A percentile compares a stretch with the other conserved stretches of the same genome.
Conservation (phyloP, 352 stramenopile species). For the Globisporangium iwayamae region DNA sequence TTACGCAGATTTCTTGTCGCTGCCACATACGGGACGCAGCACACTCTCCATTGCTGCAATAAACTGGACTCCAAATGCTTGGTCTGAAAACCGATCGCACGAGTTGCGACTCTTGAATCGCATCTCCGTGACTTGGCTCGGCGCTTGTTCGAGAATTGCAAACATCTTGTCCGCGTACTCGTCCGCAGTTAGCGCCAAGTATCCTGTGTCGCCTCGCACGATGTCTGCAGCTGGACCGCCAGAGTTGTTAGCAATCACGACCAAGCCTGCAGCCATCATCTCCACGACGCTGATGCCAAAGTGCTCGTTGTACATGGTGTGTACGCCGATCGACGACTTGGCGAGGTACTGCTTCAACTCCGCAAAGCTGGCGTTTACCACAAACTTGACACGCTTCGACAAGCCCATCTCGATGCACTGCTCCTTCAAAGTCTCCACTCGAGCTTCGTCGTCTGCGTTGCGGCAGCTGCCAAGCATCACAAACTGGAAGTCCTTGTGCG, state of each 20-base stretch:
- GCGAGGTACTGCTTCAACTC: conserved; percentile 89
- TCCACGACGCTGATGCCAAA: conserved; percentile 99
- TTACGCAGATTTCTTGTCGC: conserved; percentile 7
- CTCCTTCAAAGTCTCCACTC: conserved; percentile 84
- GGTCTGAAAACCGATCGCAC: conserved; percentile 69
- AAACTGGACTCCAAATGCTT: conserved; percentile 65
- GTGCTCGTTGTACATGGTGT: conserved; percentile 99
- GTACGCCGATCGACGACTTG: conserved; percentile 90
- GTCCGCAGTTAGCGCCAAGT: conserved; percentile 79
- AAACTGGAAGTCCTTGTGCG: conserved; percentile 80
- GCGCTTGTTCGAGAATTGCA: conserved; percentile 39
- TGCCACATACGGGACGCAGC: conserved; percentile 12
- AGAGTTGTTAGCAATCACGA: conserved; percentile 97
- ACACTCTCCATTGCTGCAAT: conserved; percentile 39
- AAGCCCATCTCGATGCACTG: conserved; percentile 82
- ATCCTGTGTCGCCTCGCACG: conserved; percentile 75
- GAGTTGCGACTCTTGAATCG: conserved; percentile 37
- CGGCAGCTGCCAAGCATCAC: conserved; percentile 96
- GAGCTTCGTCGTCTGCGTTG: conserved; percentile 88
- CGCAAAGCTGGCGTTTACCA: conserved; percentile 93
- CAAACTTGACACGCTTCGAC: conserved; percentile 87
- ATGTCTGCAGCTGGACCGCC: conserved; percentile 95
- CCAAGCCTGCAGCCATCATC: conserved; percentile 97
- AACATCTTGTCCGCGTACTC: conserved; percentile 88
- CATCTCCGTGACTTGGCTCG: conserved; percentile 33